Conservation (phyloP, 495 filamentous ascomycete species). For the Immersiella caudata region DNA sequence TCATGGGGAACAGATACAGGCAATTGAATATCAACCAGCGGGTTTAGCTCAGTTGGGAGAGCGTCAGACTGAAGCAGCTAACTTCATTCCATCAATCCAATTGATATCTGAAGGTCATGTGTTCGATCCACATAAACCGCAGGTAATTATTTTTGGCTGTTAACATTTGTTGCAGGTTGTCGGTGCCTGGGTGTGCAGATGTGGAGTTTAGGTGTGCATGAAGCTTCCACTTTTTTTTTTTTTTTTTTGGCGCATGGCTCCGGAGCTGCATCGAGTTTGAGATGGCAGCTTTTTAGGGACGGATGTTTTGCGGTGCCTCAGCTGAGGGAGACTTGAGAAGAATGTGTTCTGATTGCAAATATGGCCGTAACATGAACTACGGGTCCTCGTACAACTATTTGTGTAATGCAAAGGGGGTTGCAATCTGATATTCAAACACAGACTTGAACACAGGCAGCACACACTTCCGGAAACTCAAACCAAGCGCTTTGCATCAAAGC, state of each 20-base stretch:
- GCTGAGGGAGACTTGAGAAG: no score
- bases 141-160: not conserved
- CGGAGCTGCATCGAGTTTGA: no score
- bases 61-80: not conserved
- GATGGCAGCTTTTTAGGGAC: no score
- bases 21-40: not conserved
- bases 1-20: not conserved
- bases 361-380: no score
- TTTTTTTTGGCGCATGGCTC: no score
- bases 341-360: no score
- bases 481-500: not conserved
- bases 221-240: not conserved
- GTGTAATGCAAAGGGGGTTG: no score
- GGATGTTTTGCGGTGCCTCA: no score
- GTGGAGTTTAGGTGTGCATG: not conserved
- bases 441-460: no score
- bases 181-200: not conserved
- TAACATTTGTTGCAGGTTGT: not conserved
- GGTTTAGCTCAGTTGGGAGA: slow-evolving; percentile 1
- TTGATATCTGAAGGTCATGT: slow-evolving; percentile 1
- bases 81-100: not conserved
- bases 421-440: no score
- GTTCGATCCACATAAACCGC: slow-evolving; percentile 1
- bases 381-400: no score
- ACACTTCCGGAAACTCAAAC: no score